Base-by-base conservation (phyloP, 2,329 filamentous ascomycete genomes). In the Bipolaris bicolor region DNA sequence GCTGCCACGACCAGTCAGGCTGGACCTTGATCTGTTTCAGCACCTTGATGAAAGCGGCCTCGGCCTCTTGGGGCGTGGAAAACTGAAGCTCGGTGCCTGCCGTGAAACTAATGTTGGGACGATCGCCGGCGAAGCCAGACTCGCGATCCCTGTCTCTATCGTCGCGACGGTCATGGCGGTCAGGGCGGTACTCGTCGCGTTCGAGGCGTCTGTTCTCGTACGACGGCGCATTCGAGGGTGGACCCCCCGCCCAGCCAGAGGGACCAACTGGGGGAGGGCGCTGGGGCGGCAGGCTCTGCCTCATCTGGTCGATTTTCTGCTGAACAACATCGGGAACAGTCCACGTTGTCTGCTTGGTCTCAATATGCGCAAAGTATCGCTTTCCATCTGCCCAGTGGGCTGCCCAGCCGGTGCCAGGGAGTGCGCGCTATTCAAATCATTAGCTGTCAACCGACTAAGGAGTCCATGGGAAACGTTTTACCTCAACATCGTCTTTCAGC, bases 281-380 rank as follows among this genome's bases (percentile, higher is more conserved):
- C 36, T 78, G 76, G 26, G 80, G 74, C 16, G 77, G 72, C 53
- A 62, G 65, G 39, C 82, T 62, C 34, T 61, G 84, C 56, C 93
- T 81, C 58, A 91, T 90, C 67, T 84, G 84, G 72, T 90, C 92
- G 79, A 93, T 93, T 61, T 90, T 92, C 78, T 91, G 92, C 49
- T 67, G 63, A 24, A 75, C 66, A 58, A 81, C 86, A 53, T 92
- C 90, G 54, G 95, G 95, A 84, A 97, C 93, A 71, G 93, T 90
- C 95, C 95, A 99, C 31, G 90, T 92, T 76, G 92, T 98, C 79
- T 92, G 86, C 78, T 94, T 93, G 43, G 91, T 93, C 77, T 96
- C 90, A 33, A 88, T 90, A 77, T 99, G 95, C 77, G 93, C 94
- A 69, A 92, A 99, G 79, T 99, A 99, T 74, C 94, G 91, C 69